Conservation (phyloP, 768 basidiomycete genomes). For the Fomitopsis pulvina region DNA sequence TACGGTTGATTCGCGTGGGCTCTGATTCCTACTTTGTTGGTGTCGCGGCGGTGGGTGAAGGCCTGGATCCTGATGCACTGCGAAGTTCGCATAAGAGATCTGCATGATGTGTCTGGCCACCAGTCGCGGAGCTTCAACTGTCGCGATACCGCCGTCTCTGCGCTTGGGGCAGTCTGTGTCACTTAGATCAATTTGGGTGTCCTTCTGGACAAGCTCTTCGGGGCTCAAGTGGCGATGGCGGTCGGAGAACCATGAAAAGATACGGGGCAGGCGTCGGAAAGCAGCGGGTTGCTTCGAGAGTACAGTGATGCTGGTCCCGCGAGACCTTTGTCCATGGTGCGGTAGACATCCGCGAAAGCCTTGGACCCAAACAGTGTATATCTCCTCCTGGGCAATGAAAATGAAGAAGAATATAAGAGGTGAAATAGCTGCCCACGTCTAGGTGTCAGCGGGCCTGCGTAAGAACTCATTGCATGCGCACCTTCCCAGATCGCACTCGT, state of each 20-base stretch:
- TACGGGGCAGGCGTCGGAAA: not conserved
- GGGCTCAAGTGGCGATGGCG: not conserved
- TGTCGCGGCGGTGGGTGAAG: constrained; percentile 8
- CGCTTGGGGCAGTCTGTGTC: not conserved
- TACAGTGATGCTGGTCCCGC: not conserved
- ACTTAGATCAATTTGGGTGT: not conserved
- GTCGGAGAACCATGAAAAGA: not conserved
- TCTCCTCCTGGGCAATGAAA: constrained; percentile 19
- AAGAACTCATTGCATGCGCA: not conserved
- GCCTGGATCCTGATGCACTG: not conserved
- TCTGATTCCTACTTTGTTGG: constrained; percentile 1
- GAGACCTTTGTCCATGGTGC: not conserved
- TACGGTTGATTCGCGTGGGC: not conserved
- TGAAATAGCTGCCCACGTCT: constrained; percentile 6
- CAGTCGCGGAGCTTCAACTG: not conserved
- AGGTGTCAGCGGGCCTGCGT: not conserved
- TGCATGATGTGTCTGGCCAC: not conserved
- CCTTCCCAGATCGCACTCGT: constrained; percentile 18
- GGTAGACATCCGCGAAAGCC: not conserved
- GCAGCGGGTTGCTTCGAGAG: not conserved
- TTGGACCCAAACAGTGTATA: constrained; percentile 13
- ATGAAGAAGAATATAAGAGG: constrained; percentile 16
- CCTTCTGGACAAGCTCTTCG: not conserved
- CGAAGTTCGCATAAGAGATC: not conserved
- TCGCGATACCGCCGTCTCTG: not conserved